These are phyloP conservation scores for Vitis hybrid DNA, from an alignment of 177 flowering plant species.

Conservation along the genomic window DNA sequence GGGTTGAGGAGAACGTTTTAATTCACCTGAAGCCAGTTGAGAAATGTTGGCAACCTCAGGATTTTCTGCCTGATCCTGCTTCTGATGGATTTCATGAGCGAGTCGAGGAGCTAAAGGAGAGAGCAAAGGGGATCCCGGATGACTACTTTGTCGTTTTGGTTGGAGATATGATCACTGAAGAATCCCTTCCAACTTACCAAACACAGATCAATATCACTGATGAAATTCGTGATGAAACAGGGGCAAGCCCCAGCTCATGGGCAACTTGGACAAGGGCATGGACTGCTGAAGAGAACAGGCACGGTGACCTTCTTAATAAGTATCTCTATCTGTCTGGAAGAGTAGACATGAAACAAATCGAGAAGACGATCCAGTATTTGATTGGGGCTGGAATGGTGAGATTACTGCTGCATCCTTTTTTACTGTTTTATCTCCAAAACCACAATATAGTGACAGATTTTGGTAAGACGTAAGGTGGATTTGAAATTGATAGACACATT, in stretches of 20 bases:
- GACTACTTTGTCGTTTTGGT: slow-evolving; percentile 35
- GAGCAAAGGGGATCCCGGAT: slow-evolving; percentile 33
- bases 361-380: too few species aligned
- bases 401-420: too few species aligned
- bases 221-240: slow-evolving; percentile 25
- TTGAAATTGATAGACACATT: too few species aligned
- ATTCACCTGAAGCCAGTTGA: slow-evolving; percentile 29
- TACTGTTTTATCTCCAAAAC: too few species aligned
- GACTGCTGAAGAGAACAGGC: too few species aligned
- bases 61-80: slow-evolving; percentile 34
- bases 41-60: slow-evolving; percentile 39
- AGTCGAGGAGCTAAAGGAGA: slow-evolving; percentile 25
- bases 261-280: background rate
- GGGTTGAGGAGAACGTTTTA: slow-evolving; percentile 36
- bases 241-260: too few species aligned
- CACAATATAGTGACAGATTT: too few species aligned
- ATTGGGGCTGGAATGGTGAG: too few species aligned
- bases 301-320: too few species aligned
- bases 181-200: slow-evolving; percentile 34
- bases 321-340: too few species aligned
- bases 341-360: too few species aligned
- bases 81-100: slow-evolving; percentile 35
- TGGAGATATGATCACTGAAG: slow-evolving; percentile 34
- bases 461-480: too few species aligned
- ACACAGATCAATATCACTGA: slow-evolving; percentile 30